Percentiles rank a stretch among this genome's conserved stretches.
phyloP scores from a whole-genome alignment of 2,329 filamentous ascomycete species.

The Cladosporium austrohemisphaericum region DNA sequence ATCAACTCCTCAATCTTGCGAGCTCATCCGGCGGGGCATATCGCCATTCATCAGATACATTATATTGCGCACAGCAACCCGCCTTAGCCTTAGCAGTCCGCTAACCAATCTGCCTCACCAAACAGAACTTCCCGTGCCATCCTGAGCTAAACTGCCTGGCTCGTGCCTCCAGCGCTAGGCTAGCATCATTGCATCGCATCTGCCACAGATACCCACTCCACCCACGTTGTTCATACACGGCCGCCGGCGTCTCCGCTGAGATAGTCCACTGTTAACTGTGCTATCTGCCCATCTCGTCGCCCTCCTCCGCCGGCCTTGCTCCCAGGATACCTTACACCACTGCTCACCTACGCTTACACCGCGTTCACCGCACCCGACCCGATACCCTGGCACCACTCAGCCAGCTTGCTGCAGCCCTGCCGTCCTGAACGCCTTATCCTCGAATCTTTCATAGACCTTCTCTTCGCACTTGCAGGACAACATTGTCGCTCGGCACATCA shows the following conservation, averaged over 20 bases:
- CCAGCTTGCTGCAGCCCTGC: not conserved
- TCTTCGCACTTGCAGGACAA: no score
- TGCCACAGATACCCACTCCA: constrained; percentile 12
- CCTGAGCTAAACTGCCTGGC: constrained; percentile 4
- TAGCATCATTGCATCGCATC: constrained; percentile 10
- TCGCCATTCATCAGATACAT: no score
- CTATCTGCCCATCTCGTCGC: not conserved
- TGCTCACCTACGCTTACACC: not conserved
- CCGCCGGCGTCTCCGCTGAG: constrained; percentile 8
- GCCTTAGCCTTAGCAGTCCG: no score
- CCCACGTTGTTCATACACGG: not conserved
- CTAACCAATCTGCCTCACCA: no score
- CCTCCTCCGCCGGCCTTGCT: no score
- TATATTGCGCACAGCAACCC: no score
- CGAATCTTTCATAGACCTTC: not conserved
- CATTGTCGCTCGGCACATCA: no score
- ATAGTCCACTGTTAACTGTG: no score
- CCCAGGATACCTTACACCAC: not conserved
- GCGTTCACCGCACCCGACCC: not conserved
- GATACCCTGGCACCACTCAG: not conserved
- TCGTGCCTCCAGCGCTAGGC: constrained; percentile 6
- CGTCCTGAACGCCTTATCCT: not conserved
- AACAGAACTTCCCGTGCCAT: not conserved
- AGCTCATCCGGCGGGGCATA: not conserved
- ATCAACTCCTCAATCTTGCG: not conserved